phyloP scores from a whole-genome alignment of 2,329 filamentous ascomycete genomes.

The Macroventuria anomochaeta region DNA sequence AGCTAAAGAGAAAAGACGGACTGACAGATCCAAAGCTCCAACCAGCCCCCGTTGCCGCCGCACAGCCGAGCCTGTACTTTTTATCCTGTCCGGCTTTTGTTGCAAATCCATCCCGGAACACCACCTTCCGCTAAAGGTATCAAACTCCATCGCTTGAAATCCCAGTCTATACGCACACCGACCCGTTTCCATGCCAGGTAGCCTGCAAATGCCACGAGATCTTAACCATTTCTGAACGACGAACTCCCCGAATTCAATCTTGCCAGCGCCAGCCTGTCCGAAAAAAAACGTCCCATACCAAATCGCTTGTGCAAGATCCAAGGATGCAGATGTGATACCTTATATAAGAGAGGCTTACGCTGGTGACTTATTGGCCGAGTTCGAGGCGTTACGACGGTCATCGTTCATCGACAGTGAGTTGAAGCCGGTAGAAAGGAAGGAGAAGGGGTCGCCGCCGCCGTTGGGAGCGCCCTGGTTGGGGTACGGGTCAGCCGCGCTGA shows the following conservation, averaged over 20 bases:
- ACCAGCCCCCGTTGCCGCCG: slow-evolving; percentile 5
- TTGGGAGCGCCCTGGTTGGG: slow-evolving; percentile 75
- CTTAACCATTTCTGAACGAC: slow-evolving; percentile 46
- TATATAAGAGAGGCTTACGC: slow-evolving; percentile 47
- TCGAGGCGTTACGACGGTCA: slow-evolving; percentile 55
- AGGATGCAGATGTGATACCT: slow-evolving; percentile 40
- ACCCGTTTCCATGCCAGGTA: slow-evolving; percentile 43
- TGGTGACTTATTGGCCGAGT: slow-evolving; percentile 49
- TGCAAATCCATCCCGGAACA: slow-evolving; percentile 43
- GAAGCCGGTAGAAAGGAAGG: slow-evolving; percentile 78
- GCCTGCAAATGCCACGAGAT: slow-evolving; percentile 49
- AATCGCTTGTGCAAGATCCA: slow-evolving; percentile 44
- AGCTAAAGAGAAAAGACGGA: slow-evolving; percentile 9
- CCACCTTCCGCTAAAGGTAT: slow-evolving; percentile 45
- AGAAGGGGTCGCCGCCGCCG: slow-evolving; percentile 76
- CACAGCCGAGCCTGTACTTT: slow-evolving; percentile 29
- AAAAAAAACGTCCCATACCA: slow-evolving; percentile 44
- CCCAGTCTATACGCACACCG: slow-evolving; percentile 48
- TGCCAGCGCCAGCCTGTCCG: slow-evolving; percentile 45
- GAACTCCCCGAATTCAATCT: slow-evolving; percentile 47
- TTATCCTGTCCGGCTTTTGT: slow-evolving; percentile 42
- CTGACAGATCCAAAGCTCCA: slow-evolving; percentile 17
- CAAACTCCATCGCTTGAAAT: slow-evolving; percentile 47
- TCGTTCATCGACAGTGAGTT: slow-evolving; percentile 74
- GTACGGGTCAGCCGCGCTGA: slow-evolving; percentile 85